Base-by-base conservation (phyloP, 192 early-diverging fungal species). In the Coemansia sp. region DNA sequence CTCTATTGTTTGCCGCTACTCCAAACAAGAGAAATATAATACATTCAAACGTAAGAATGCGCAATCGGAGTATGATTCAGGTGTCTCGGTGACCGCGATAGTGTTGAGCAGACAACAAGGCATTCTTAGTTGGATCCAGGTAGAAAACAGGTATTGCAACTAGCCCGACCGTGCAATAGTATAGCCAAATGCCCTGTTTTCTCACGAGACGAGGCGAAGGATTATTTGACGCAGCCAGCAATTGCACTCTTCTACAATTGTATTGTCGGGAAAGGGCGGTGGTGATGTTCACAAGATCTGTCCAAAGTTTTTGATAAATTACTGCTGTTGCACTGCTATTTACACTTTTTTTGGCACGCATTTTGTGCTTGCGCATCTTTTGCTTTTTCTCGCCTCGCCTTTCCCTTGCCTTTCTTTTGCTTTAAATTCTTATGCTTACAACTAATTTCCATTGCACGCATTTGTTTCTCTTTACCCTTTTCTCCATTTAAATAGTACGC, bases 391-490 rank as follows among this genome's bases (percentile, higher is more conserved):
- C 23, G 15, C 36, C 57, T 64, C 46, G 35, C 26, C 51, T 18
- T 26, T 56, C 35, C 4, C n/a, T n/a, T 48, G 51, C 14, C 24
- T 49, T 49, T 49, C 21, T 53, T 26, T 53, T 66, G 20, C 35
- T 57, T 44, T 16, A 14, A 44, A 45, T 66, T 33, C 30, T 66
- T 20, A 52, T 55, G 57, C 45, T 39, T 48, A 59, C 23, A 33
- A 16, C 30, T 38, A 59, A 39, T 21, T 38, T 9, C 18, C 23
- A n/a, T 69, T 69, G 24, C 21, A 63, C 61, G 43, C 61, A 45
- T 55, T 56, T 61, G n/a, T 53, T 69, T 58, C 59, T 63, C 44
- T 24, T 5, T 45, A 26, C 55, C 12, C 8, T 55, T 55, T 63
- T 53, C 34, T 63, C 52, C 53, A 35, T 53, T 43, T 33, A 41